Conservation (phyloP, 129 eudicot species). For the Flaveria sonorensis region DNA sequence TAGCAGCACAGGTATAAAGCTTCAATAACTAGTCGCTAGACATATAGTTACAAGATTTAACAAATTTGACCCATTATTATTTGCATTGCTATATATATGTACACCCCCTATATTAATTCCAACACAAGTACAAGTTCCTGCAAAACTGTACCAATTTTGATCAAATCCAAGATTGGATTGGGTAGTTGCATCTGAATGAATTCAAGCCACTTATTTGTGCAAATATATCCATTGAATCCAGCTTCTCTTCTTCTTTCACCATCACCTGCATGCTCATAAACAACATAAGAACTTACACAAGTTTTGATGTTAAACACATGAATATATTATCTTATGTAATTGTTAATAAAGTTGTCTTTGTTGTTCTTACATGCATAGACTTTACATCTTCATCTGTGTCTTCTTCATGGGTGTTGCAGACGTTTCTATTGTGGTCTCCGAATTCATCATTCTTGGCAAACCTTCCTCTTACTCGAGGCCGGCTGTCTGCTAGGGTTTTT, state of each 20-base stretch:
- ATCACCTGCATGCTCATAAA: slow-evolving; percentile 40
- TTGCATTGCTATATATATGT: slow-evolving; percentile 7
- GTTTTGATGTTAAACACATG: slow-evolving; percentile 1
- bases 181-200: slow-evolving; percentile 76
- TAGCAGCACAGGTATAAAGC: neutral
- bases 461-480: slow-evolving; percentile 90
- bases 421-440: slow-evolving; percentile 46
- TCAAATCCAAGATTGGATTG: slow-evolving; percentile 67
- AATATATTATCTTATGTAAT: too few relatives aligned
- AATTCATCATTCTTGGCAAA: slow-evolving; percentile 74
- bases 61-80: slow-evolving; percentile 25
- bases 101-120: slow-evolving; percentile 30
- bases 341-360: neutral
- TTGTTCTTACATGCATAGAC: slow-evolving; percentile 39
- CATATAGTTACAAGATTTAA: slow-evolving; percentile 13
- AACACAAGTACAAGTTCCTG: slow-evolving; percentile 31
- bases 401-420: slow-evolving; percentile 54
- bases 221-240: slow-evolving; percentile 71
- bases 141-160: slow-evolving; percentile 39
- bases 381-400: slow-evolving; percentile 70
- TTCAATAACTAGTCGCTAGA: slow-evolving; percentile 5
- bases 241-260: slow-evolving; percentile 71
- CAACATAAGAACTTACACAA: neutral
- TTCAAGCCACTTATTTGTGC: slow-evolving; percentile 63
- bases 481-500: slow-evolving; percentile 81